Percentiles rank a stretch among this genome's conserved stretches.
Evolutionary conservation across 768 basidiomycete species (phyloP).

Genomic region (Clavaria fumosa): DNA sequence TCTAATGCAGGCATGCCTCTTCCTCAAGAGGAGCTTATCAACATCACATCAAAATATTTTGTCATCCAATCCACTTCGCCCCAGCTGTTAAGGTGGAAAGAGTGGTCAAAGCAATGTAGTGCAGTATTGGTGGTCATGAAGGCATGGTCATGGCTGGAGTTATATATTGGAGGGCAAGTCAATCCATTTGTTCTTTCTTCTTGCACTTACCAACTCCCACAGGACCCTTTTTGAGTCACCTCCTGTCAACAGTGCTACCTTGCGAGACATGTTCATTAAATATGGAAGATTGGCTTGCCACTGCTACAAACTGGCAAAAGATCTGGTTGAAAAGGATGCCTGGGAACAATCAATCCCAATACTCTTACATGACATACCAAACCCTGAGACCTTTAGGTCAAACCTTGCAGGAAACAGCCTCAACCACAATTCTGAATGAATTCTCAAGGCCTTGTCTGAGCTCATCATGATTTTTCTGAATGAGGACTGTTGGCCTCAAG

Average conservation of each 20-base stretch:
- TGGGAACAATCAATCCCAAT: neutral
- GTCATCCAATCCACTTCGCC: neutral
- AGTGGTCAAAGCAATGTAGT: neutral
- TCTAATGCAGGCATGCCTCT: neutral
- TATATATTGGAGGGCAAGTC: neutral
- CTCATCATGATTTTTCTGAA: neutral
- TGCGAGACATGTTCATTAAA: neutral
- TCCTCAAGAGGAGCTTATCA: neutral
- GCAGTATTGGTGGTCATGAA: neutral
- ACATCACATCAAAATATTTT: neutral
- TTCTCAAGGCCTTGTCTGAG: neutral
- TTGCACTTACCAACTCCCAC: neutral
- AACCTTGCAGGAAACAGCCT: neutral
- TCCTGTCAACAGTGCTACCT: neutral
- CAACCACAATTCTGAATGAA: neutral
- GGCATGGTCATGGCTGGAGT: neutral
- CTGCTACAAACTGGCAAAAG: neutral
- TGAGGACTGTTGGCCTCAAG: neutral
- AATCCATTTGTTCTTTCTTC: neutral
- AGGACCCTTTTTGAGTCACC: neutral
- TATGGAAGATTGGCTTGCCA: neutral
- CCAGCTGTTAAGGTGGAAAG: neutral
- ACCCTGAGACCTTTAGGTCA: neutral
- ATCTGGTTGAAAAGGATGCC: neutral
- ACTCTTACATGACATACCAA: neutral